Base-by-base conservation (phyloP, 169 alveolate genomes). In the Cytauxzoon felis region DNA sequence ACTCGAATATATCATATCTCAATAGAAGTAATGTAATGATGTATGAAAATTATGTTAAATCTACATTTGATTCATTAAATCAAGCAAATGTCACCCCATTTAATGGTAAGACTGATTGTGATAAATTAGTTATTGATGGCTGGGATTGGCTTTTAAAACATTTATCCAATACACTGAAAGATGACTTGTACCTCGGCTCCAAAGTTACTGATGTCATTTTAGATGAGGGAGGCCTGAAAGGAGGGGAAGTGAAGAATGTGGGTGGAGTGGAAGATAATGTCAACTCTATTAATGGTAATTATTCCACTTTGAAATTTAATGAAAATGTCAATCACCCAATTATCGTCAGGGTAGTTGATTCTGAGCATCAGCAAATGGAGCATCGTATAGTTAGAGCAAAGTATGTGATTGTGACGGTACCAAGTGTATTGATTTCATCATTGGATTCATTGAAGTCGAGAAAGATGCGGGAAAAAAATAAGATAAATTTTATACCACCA, bases 61-160 rank as follows among this genome's bases (percentile, higher is more conserved):
- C 33, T 34, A 41, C 59, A 19, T 80, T 38, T 34, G 66, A 53
- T 48, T 50, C 41, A 33, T 78, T 70, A 23, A 84, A 69, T 30
- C 18, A 42, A 16, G 81, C 81, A 23, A 59, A 65, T 29, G 59
- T 60, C 47, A 11, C 40, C 9, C 61, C 32, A 4, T 86, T 86
- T 54, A 56, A 68, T 40, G 69, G 70, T 33, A 36, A 11, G 23
- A 72, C 58, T 6, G 72, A 76, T 48, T 61, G 83, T 9, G 91
- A 86, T 51, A 76, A 80, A 78, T 51, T 86, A 2, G 89, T 86
- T 19, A 36, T 86, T 19, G 88, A 86, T 48, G 91, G 91, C 9
- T 86, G 91, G 91, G 84, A 80, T 50, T 86, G 91, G 91, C 40
- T 86, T 43, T 63, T 86, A 21, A 60, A 72, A 33, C 53, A 43